Evolutionary conservation across 1,284 basidiomycete genomes (phyloP).

Genomic region (Puccinia novopanici): DNA sequence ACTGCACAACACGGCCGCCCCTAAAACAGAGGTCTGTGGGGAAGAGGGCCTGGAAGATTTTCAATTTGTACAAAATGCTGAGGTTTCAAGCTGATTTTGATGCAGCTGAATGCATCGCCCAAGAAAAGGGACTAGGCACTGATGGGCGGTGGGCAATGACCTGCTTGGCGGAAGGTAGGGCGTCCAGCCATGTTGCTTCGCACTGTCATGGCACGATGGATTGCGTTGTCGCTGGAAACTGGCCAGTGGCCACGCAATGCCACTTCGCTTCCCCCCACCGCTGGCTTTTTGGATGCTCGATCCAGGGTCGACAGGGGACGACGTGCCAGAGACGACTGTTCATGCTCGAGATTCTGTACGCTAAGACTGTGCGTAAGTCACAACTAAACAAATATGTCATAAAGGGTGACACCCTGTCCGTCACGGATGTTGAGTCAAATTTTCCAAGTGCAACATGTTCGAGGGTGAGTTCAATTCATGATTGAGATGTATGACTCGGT

Average conservation of each 20-base stretch:
- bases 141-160: neutral
- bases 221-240: neutral
- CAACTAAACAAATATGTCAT: neutral
- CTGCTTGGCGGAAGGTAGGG: neutral
- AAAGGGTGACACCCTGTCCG: neutral
- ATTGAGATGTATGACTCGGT: neutral
- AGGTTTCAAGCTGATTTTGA: constrained; percentile 25
- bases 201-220: constrained; percentile 14
- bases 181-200: neutral
- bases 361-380: neutral
- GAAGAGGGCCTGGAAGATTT: constrained; percentile 2
- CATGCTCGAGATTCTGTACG: constrained; percentile 16
- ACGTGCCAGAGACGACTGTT: neutral
- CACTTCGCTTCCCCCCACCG: neutral
- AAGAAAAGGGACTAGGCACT: neutral
- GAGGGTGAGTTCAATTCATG: neutral
- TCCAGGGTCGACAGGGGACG: neutral
- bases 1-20: neutral
- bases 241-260: constrained; percentile 11
- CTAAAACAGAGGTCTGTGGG: neutral
- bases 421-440: neutral
- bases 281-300: constrained; percentile 3
- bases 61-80: constrained; percentile 1
- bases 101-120: neutral
- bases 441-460: constrained; percentile 18